These are phyloP conservation scores for Anacardium occidentale DNA, from an alignment of 345 rosid genomes.

Conservation along the genomic window DNA sequence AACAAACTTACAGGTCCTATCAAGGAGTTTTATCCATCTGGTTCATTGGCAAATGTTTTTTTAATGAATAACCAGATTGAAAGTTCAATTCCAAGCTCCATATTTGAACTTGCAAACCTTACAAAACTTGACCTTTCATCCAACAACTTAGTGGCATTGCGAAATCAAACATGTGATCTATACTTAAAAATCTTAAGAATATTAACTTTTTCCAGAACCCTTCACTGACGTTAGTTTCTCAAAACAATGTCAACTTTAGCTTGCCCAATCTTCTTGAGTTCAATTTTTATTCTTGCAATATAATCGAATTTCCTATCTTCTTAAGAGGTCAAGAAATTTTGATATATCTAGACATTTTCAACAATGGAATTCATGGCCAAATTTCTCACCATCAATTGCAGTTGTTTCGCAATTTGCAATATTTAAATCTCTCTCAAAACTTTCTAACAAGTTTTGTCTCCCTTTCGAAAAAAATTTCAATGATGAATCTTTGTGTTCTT, in stretches of 20 bases:
- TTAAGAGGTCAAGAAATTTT: background rate
- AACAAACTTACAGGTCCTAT: conserved; percentile 2
- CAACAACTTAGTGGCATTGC: background rate
- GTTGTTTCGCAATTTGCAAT: no score
- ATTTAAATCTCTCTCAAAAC: conserved; percentile 1
- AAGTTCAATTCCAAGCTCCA: background rate
- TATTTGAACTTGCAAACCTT: background rate
- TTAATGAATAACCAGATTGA: no score
- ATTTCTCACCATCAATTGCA: background rate
- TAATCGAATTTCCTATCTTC: background rate
- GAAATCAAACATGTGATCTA: background rate
- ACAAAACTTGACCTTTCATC: background rate
- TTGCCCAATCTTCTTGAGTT: background rate
- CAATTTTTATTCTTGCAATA: background rate
- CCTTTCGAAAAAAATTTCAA: background rate
- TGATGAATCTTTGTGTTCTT: background rate
- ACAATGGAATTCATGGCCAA: background rate
- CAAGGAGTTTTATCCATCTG: background rate
- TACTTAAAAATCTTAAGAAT: background rate
- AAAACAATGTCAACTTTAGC: background rate
- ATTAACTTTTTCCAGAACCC: background rate
- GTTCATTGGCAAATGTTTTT: background rate
- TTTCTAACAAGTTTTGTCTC: background rate
- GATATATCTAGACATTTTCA: background rate
- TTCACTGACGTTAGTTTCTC: background rate